Base-by-base conservation (phyloP, 257 asterid genomes). In the Haberlea rhodopensis region DNA sequence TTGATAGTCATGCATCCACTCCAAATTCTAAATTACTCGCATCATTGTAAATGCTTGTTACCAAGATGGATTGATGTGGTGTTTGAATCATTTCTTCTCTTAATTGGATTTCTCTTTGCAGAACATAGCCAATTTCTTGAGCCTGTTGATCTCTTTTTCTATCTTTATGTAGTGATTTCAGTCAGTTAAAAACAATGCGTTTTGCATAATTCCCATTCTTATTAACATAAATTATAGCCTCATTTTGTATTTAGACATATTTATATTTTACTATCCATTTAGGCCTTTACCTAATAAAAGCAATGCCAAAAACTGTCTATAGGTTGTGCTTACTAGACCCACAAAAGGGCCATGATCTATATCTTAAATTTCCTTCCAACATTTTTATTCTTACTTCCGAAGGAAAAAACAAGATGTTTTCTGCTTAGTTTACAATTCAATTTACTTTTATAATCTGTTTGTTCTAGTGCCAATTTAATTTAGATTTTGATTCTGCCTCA, bases 381-480 rank as follows among this genome's bases (percentile, higher is more conserved):
- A n/a, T n/a, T n/a, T n/a, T n/a, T n/a, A n/a, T n/a, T 37, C 48
- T 10, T 11, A 37, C 48, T 37, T 37, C n/a, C 18, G 1, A 29
- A 32, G 4, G 3, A 32, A 32, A 26, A 56, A 65, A 15, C n/a
- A 28, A 27, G n/a, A 24, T 28, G 21, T 20, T 2, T n/a, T n/a
- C n/a, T n/a, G 18, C 29, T 32, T 20, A 22, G 23, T 31, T 71
- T 28, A 43, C 6, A 26, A 28, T 34, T 57, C 51, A 57, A 31
- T 55, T 22, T 57, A 27, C 16, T 22, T 20, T 60, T 13, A 9
- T 34, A 4, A 24, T 22, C 13, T 5, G 16, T 27, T 58, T 16
- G 5, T 58, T 25, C 57, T n/a, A 16, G 52, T 59, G 27, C 63
- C 26, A 29, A 40, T 24, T 55, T 40, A n/a, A 9, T 66, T 6